Evolutionary conservation across 495 filamentous ascomycete species (phyloP), one percentile per base, ranked within the genome.

Genomic region (Neurospora sp.): DNA sequence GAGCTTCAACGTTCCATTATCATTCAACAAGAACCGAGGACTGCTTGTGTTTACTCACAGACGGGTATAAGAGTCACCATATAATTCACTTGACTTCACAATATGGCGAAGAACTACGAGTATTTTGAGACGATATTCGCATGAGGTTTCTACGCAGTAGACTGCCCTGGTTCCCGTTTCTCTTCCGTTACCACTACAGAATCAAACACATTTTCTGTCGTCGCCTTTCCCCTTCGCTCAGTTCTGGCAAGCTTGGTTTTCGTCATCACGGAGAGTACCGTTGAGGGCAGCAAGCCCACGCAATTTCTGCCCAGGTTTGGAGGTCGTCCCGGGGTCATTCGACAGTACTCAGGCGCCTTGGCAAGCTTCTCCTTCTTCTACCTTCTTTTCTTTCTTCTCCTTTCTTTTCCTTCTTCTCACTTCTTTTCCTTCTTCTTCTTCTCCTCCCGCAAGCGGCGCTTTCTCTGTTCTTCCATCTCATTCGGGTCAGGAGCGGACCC

Each of bases 401-500:
- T 2, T 40, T 9, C 3, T n/a, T 21, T 21, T 21, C 10, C 21
- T 54, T 13, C 4, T 48, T 13, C 42, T 43, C 4, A 7, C n/a
- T 48, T 21, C 9, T 11, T 11, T 9, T 45, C 19, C n/a, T 48
- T 24, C 9, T 48, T 13, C 10, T 43, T 9, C 38, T 88, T 85
- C 78, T 97, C 93, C 76, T 94, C 97, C 39, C 93, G 88, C 5
- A 95, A 83, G 21, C 94, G 89, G 76, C 90, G 92, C 36, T 84
- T 80, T 45, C 87, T 90, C 79, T 96, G 88, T 76, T 94, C 92
- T 34, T 90, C 85, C 0, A 93, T 96, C 82, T 97, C 94, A 0
- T 89, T 88, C 0, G 89, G 75, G 11, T 79, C 74, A 17, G 74
- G 84, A 4, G 83, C 82, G 70, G 90, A 85, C 28, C 82, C 80